Base-by-base conservation (phyloP, 208 protist genomes). In the Crithidia fasciculata region DNA sequence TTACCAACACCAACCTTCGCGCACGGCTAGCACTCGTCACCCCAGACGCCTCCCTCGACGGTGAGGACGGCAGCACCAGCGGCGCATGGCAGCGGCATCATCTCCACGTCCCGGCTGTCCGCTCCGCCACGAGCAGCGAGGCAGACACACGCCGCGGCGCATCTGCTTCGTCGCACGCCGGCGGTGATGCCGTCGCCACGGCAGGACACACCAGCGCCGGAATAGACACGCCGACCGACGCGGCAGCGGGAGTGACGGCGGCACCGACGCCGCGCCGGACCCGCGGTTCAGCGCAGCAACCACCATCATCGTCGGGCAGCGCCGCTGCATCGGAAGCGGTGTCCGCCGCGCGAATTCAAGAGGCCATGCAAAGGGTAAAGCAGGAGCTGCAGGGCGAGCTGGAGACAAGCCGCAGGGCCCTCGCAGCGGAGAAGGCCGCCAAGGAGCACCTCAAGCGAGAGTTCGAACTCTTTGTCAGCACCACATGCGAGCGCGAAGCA, bases 381-480 rank as follows among this genome's bases (percentile, higher is more conserved):
- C 58, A 63, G 52, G 70, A 80, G 69, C 79, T 81, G 18, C 73
- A 53, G 3, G 61, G 39, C 4, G 71, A 84, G 62, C 64, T 75
- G 52, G 59, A 68, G 36, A 72, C 50, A 47, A 53, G 49, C 19
- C 74, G 61, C 8, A 56, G 69, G 52, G 67, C 37, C 8, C 64
- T 75, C 12, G 84, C 84, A 39, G 16, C 57, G 28, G 78, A 89
- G 52, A 53, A 67, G 28, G 50, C 61, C 5, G 53, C 69, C 47
- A 59, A 64, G 43, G 74, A 75, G 60, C 69, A 76, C 15, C 64
- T 92, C 12, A 90, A 81, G 52, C 62, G 77, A 13, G 74, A 86
- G 49, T 92, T 95, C 65, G 85, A 92, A 69, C 67, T 78, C 5
- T 95, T 95, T 68, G 86, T 91, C 19, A 82, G 74, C 16, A 76